A percentile compares a stretch with the other conserved stretches of the same genome.
phyloP scores from a whole-genome alignment of 1,139 yeast species.

The Tardiomyces depauwii region DNA sequence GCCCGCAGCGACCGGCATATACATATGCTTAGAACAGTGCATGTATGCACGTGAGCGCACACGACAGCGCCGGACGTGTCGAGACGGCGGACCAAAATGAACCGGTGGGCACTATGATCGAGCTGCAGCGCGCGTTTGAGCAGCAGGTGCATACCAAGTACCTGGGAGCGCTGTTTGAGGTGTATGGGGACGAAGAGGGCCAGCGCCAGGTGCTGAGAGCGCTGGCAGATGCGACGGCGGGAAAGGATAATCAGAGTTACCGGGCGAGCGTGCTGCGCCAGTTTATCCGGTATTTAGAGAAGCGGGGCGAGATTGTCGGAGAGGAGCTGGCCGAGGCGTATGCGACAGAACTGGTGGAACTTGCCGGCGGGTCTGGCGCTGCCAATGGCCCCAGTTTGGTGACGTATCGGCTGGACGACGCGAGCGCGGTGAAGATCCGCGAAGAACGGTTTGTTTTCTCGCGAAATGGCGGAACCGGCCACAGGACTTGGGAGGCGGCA shows the following conservation, averaged over 20 bases:
- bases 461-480: constrained; percentile 67
- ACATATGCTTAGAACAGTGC: too few relatives aligned
- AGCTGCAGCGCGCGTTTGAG: constrained; percentile 6
- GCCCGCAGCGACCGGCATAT: too few relatives aligned
- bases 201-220: constrained; percentile 10
- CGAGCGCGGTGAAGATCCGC: constrained; percentile 5
- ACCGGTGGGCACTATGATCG: background rate
- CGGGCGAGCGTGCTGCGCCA: background rate
- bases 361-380: background rate
- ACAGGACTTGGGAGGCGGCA: constrained; percentile 93
- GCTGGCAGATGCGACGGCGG: constrained; percentile 4
- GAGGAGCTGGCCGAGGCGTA: background rate
- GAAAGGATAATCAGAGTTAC: background rate
- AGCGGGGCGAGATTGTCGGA: background rate
- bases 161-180: constrained; percentile 5
- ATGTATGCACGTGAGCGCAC: too few relatives aligned
- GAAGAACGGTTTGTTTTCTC: constrained; percentile 30
- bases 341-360: background rate
- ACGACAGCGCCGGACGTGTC: too few relatives aligned
- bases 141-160: constrained; percentile 16
- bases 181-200: constrained; percentile 2
- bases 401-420: constrained; percentile 3
- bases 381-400: background rate
- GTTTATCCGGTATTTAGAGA: background rate
- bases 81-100: too few relatives aligned